phyloP scores from a whole-genome alignment of 2,329 filamentous ascomycete genomes.

The Alternaria incomplexa region DNA sequence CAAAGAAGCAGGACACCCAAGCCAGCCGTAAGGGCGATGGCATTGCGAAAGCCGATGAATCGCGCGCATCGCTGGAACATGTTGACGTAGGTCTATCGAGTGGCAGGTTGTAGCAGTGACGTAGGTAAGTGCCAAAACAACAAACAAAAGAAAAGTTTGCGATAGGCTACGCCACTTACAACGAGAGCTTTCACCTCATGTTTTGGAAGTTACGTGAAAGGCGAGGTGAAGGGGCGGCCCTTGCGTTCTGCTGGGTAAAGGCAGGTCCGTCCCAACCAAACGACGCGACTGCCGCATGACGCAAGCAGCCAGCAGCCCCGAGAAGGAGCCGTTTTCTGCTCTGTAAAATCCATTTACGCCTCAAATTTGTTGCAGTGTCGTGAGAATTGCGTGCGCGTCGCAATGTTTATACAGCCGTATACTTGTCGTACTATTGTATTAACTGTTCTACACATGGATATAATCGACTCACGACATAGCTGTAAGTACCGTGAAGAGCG shows the following conservation, averaged over 20 bases:
- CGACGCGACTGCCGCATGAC: neutral
- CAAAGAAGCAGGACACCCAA: constrained; percentile 72
- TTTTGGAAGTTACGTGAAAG: neutral
- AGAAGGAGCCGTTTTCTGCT: neutral
- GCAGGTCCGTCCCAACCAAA: neutral
- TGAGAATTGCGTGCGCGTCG: neutral
- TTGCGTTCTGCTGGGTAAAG: neutral
- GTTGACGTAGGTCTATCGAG: neutral
- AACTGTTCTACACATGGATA: neutral
- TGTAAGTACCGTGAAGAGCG: neutral
- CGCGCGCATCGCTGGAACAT: neutral
- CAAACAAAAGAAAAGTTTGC: neutral
- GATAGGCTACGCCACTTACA: neutral
- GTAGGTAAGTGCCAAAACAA: neutral
- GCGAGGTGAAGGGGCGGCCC: neutral
- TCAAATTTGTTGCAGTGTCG: neutral
- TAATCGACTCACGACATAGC: neutral
- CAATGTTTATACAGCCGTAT: neutral
- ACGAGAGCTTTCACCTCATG: neutral
- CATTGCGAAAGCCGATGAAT: constrained; percentile 47
- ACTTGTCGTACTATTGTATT: neutral
- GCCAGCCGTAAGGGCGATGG: constrained; percentile 59
- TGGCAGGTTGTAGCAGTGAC: neutral
- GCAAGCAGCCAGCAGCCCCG: neutral
- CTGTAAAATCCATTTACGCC: neutral